These are phyloP conservation scores for Fusarium nematophilum DNA, from an alignment of 2,329 filamentous ascomycete genomes.

Conservation along the genomic window DNA sequence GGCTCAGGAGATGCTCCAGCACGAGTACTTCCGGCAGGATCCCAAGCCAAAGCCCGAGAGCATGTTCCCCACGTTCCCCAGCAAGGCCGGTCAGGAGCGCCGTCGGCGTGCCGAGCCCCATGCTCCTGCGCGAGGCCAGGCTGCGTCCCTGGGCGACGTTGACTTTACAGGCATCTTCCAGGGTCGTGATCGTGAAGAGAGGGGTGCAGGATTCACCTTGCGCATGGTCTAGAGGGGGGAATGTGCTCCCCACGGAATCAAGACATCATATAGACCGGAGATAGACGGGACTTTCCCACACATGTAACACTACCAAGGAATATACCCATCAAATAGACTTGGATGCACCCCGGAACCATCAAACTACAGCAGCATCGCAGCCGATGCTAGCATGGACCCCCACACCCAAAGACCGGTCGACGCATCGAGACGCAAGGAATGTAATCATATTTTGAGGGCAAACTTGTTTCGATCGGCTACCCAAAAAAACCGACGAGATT, in stretches of 20 bases:
- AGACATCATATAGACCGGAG: not conserved
- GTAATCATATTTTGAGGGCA: conserved; percentile 10
- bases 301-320: not conserved
- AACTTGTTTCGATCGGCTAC: conserved; percentile 5
- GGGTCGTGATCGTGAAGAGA: conserved; percentile 71
- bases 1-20: conserved; percentile 78
- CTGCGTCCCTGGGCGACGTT: conserved; percentile 63
- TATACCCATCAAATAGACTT: conserved; percentile 1
- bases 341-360: not conserved
- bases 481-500: conserved; percentile 33
- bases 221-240: conserved; percentile 63
- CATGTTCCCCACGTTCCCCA: conserved; percentile 97
- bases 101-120: conserved; percentile 78
- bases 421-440: not conserved
- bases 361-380: not conserved
- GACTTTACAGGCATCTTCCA: conserved; percentile 81
- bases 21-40: conserved; percentile 89
- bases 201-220: conserved; percentile 73
- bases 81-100: conserved; percentile 91
- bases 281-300: not conserved
- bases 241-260: not conserved
- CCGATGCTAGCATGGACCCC: not conserved
- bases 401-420: not conserved
- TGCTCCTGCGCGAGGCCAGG: conserved; percentile 82
- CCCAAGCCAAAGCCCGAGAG: conserved; percentile 89